phyloP scores from a whole-genome alignment of 139 green algal species.

The Gonium pectorale region DNA sequence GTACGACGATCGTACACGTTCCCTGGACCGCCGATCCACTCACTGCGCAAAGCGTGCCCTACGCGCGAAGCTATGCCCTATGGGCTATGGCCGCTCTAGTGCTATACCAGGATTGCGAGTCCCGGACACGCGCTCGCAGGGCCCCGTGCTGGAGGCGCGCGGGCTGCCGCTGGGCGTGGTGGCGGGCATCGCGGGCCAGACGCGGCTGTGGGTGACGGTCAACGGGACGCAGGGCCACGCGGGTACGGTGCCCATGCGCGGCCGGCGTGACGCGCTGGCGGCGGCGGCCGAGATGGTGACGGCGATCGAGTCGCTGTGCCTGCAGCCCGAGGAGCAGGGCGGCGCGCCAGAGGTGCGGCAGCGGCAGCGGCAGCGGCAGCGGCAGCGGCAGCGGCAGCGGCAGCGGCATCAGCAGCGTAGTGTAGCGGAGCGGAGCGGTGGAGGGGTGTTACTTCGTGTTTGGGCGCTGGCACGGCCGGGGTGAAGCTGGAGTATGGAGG shows the following conservation, averaged over 20 bases:
- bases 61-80: too few species aligned
- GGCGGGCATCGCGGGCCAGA: slow-evolving; percentile 89
- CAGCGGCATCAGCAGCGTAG: not conserved
- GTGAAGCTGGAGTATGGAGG: too few species aligned
- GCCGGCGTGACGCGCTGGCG: slow-evolving; percentile 80
- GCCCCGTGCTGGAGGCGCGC: slow-evolving; percentile 82
- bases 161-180: slow-evolving; percentile 82
- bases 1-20: too few species aligned
- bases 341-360: slow-evolving; percentile 15
- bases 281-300: slow-evolving; percentile 78
- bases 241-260: slow-evolving; percentile 92
- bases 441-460: too few species aligned
- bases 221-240: slow-evolving; percentile 87
- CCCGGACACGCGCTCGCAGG: too few species aligned
- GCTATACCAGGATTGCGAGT: too few species aligned
- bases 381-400: not conserved
- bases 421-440: not conserved
- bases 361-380: not conserved
- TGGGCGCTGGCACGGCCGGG: too few species aligned
- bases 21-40: too few species aligned
- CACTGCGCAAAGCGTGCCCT: too few species aligned
- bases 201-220: slow-evolving; percentile 73
- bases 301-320: slow-evolving; percentile 78
- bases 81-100: too few species aligned
- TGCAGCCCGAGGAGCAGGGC: not conserved